A percentile compares a stretch with the other conserved stretches of the same genome.
phyloP scores from a whole-genome alignment of 768 basidiomycete species.

The Suillus decipiens region DNA sequence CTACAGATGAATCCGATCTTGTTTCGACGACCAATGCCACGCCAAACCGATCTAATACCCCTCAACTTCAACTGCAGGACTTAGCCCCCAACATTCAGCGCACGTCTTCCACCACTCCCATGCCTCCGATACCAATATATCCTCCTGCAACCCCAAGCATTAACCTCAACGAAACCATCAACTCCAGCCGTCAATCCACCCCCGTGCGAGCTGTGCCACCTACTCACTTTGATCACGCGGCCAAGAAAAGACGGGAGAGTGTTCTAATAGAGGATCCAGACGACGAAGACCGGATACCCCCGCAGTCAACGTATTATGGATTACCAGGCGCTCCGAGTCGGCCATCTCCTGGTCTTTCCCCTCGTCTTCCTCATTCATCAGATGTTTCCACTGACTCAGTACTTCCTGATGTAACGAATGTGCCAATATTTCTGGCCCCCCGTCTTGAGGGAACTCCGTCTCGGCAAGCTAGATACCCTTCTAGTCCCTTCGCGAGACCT shows the following conservation, averaged over 20 bases:
- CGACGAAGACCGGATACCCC: constrained; percentile 46
- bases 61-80: constrained; percentile 39
- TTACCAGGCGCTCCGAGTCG: constrained; percentile 47
- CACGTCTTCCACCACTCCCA: constrained; percentile 32
- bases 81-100: constrained; percentile 23
- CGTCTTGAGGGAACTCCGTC: constrained; percentile 46
- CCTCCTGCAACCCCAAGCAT: constrained; percentile 27
- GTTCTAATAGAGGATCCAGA: constrained; percentile 73
- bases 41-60: constrained; percentile 55
- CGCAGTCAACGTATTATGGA: constrained; percentile 38
- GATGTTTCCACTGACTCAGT: constrained; percentile 52
- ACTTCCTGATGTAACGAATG: constrained; percentile 40
- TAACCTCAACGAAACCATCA: constrained; percentile 31
- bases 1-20: constrained; percentile 49
- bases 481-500: constrained; percentile 73
- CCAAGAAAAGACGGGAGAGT: constrained; percentile 52
- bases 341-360: constrained; percentile 28
- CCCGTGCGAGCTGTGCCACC: constrained; percentile 35
- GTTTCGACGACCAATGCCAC: constrained; percentile 54
- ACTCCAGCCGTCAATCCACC: constrained; percentile 34
- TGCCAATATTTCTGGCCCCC: constrained; percentile 49
- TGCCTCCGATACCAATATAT: constrained; percentile 33
- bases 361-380: constrained; percentile 50
- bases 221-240: constrained; percentile 40
- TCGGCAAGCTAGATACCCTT: constrained; percentile 60